Evolutionary conservation across 2,329 filamentous ascomycete species (phyloP).

Genomic region (Proliferodiscus dingleyae): DNA sequence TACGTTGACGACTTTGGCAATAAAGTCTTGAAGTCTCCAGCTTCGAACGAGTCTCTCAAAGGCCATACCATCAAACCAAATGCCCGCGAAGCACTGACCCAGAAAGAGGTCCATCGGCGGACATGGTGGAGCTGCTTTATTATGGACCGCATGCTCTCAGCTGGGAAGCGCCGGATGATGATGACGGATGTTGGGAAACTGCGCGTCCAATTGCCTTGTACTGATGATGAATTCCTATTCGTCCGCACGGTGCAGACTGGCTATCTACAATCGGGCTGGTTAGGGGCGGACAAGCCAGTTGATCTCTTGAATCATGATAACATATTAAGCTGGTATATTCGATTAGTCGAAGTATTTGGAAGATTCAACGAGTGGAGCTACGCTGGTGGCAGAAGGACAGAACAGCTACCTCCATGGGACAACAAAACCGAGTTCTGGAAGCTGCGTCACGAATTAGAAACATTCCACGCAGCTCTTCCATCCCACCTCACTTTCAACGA

Average conservation of each 20-base stretch:
- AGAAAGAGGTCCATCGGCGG: slow-evolving; percentile 59
- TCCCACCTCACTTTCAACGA: slow-evolving; percentile 49
- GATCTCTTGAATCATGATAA: slow-evolving; percentile 21
- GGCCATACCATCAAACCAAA: slow-evolving; percentile 24
- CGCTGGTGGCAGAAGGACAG: slow-evolving; percentile 45
- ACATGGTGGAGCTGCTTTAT: slow-evolving; percentile 74
- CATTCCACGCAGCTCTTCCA: slow-evolving; percentile 51
- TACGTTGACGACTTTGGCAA: slow-evolving; percentile 43
- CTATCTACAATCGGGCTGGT: slow-evolving; percentile 40
- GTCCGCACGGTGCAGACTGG: slow-evolving; percentile 52
- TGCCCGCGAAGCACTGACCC: slow-evolving; percentile 42
- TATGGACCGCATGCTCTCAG: slow-evolving; percentile 64
- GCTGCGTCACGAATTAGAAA: slow-evolving; percentile 46
- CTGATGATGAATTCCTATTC: slow-evolving; percentile 60
- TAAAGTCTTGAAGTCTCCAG: slow-evolving; percentile 7
- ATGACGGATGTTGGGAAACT: slow-evolving; percentile 57
- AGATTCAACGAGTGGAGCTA: slow-evolving; percentile 54
- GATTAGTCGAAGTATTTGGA: slow-evolving; percentile 55
- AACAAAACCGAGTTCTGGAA: slow-evolving; percentile 48
- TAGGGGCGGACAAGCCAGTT: slow-evolving; percentile 39
- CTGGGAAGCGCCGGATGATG: slow-evolving; percentile 55
- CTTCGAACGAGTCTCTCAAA: slow-evolving; percentile 25
- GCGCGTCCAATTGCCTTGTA: slow-evolving; percentile 62
- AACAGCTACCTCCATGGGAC: slow-evolving; percentile 55
- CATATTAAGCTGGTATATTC: slow-evolving; percentile 45